Conservation (phyloP, 768 basidiomycete species). For the Dioszegia crocea region DNA sequence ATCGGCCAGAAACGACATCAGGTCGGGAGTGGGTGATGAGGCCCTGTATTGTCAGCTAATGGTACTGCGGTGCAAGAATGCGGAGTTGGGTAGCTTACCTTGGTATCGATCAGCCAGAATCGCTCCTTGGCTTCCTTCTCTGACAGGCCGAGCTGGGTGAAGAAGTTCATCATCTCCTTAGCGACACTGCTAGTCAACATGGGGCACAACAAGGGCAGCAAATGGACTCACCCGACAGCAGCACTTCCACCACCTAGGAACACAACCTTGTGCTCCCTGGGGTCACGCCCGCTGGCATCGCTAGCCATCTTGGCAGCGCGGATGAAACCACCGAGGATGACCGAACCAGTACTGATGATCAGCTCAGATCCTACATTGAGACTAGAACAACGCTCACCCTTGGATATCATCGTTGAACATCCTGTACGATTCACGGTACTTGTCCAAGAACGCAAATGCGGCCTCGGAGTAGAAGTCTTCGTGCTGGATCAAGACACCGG, state of each 20-base stretch:
- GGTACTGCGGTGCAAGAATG: not conserved
- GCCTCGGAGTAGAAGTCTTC: conserved; percentile 90
- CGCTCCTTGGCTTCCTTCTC: conserved; percentile 69
- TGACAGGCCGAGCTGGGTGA: conserved; percentile 71
- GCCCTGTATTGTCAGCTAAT: conserved; percentile 55
- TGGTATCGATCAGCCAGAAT: conserved; percentile 79
- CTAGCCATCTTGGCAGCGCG: conserved; percentile 77
- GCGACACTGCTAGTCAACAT: conserved; percentile 59
- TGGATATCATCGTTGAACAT: conserved; percentile 91
- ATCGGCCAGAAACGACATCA: conserved; percentile 51
- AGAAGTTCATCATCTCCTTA: conserved; percentile 78
- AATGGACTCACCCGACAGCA: conserved; percentile 60
- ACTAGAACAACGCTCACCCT: conserved; percentile 48
- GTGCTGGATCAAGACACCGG: conserved; percentile 75
- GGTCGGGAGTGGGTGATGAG: conserved; percentile 73
- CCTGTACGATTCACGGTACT: conserved; percentile 69
- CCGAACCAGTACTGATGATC: conserved; percentile 69
- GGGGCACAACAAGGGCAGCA: not conserved
- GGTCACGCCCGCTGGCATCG: conserved; percentile 63
- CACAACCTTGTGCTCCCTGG: conserved; percentile 74
- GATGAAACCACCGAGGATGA: conserved; percentile 79
- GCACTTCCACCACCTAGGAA: conserved; percentile 91
- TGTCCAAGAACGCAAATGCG: conserved; percentile 77
- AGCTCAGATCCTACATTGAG: not conserved
- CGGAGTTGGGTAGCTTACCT: conserved; percentile 32